Evolutionary conservation across 1,284 basidiomycete species (phyloP), one percentile per base, ranked within the genome.

Genomic region (Sanguinoderma infundibulare): DNA sequence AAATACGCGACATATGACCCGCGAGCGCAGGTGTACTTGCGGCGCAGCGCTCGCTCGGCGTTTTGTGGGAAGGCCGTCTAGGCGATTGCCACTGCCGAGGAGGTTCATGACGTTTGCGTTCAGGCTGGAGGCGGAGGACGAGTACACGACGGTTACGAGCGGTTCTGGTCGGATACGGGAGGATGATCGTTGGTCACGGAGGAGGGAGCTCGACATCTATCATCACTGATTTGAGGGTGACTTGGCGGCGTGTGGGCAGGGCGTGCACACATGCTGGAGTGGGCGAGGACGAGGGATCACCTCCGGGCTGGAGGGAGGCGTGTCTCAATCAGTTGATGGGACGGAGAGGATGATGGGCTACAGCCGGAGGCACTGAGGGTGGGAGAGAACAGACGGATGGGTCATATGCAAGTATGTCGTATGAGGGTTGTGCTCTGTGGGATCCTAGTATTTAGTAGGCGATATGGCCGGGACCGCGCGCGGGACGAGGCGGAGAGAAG

Each of bases 211-310:
- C 53, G 57, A 53, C 56, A 65, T 65, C 57, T 61, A 60, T 66
- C 59, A 63, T 55, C 47, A 47, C 50, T 63, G 62, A 66, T 63
- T 54, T 22, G 57, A 49, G 61, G 53, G 55, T 10, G 38, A 55
- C 54, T 57, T 59, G 60, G 64, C 61, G 59, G 52, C 15, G 60
- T 58, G 60, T 49, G 60, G 58, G 10, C 55, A 46, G 58, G 40
- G 57, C 57, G 58, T 64, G 63, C 46, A 32, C 26, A 56, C 35
- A 35, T 20, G 47, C 49, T 42, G 57, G 57, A 47, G 44, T 47
- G 57, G 24, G 28, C 10, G 51, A 46, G 36, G 53, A 17, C 26
- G 38, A 20, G 50, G 9, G 24, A 49, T 49, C 42, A 26, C 26
- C 8, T 42, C 54, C 52, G 47, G 38, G 46, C 17, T 32, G 51